Evolutionary conservation across 2,329 filamentous ascomycete species (phyloP).

Genomic region (Juglanconis oblonga): DNA sequence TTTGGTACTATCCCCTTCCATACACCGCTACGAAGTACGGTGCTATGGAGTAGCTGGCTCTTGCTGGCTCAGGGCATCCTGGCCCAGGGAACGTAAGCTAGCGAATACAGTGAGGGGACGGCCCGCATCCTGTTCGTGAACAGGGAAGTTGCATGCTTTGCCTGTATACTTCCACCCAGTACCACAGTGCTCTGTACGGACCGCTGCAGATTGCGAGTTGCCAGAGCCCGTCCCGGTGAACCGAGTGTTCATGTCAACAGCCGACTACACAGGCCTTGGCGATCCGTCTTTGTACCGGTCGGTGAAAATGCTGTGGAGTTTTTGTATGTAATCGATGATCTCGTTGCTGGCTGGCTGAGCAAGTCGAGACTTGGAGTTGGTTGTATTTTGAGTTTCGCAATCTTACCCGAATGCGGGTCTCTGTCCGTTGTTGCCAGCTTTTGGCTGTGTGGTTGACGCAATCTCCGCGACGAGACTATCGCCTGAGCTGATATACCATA

Average conservation of each 20-base stretch:
- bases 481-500: conserved; percentile 13
- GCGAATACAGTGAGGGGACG: conserved; percentile 6
- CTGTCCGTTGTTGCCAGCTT: neutral
- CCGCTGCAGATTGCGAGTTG: neutral
- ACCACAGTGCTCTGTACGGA: neutral
- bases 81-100: neutral
- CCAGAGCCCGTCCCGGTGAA: neutral
- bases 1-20: too few relatives aligned
- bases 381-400: conserved; percentile 14
- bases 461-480: conserved; percentile 18
- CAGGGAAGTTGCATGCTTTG: conserved; percentile 5
- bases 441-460: conserved; percentile 13
- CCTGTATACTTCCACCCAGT: neutral
- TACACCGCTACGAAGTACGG: too few relatives aligned
- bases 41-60: neutral
- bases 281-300: conserved; percentile 3
- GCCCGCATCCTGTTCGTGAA: conserved; percentile 13
- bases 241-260: conserved; percentile 16
- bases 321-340: neutral
- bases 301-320: neutral
- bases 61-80: neutral
- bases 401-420: conserved; percentile 12
- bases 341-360: neutral
- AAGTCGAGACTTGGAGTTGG: neutral
- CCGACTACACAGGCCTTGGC: conserved; percentile 4